Percentiles rank a stretch among this genome's conserved stretches.
phyloP scores from a whole-genome alignment of 768 basidiomycete genomes.

The Kondoa malvinella region DNA sequence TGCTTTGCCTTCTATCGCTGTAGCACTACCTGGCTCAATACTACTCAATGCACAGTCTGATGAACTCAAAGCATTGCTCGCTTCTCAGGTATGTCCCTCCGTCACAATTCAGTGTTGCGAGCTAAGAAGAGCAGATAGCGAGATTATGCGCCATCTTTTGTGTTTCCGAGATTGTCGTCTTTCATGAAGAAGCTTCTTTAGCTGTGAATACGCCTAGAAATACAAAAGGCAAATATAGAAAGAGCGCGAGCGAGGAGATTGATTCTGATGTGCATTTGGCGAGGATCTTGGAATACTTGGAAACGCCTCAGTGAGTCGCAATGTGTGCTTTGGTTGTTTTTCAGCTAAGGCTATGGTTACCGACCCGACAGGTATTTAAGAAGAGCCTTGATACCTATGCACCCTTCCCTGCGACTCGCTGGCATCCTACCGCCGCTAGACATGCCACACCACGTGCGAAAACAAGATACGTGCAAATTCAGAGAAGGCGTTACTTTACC shows the following conservation, averaged over 20 bases:
- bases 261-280: slow-evolving; percentile 8
- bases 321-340: neutral
- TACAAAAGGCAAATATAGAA: neutral
- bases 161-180: slow-evolving; percentile 14
- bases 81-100: slow-evolving; percentile 7
- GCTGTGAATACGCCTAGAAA: neutral
- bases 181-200: slow-evolving; percentile 3
- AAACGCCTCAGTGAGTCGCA: slow-evolving; percentile 17
- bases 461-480: slow-evolving; percentile 5
- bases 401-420: slow-evolving; percentile 12
- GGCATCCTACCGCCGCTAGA: slow-evolving; percentile 18
- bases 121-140: slow-evolving; percentile 1
- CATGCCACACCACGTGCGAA: slow-evolving; percentile 15
- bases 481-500: slow-evolving; percentile 12
- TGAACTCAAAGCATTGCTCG: slow-evolving; percentile 10
- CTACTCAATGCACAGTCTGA: slow-evolving; percentile 12
- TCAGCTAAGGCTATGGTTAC: neutral
- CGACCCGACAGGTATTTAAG: slow-evolving; percentile 6
- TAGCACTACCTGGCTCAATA: slow-evolving; percentile 15
- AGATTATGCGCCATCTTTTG: slow-evolving; percentile 16
- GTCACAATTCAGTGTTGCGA: neutral
- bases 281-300: slow-evolving; percentile 15
- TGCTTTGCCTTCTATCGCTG: slow-evolving; percentile 4
- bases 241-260: neutral
- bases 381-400: slow-evolving; percentile 13